These are phyloP conservation scores for Beauveria bassiana DNA, from an alignment of 2,329 filamentous ascomycete species.

Conservation along the genomic window DNA sequence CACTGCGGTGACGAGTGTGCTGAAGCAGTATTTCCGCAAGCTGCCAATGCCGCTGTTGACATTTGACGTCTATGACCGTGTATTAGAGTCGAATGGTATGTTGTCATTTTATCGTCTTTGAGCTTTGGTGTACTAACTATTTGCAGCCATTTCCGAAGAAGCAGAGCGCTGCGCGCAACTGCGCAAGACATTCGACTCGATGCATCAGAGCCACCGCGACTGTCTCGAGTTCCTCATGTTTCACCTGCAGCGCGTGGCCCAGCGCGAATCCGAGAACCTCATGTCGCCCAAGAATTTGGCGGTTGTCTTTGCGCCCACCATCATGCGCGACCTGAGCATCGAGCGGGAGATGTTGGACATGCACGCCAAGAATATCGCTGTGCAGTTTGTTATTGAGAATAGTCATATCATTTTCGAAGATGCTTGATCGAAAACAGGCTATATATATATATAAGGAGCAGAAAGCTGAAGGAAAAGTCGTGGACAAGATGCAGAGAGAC, in stretches of 20 bases:
- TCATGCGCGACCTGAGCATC: conserved; percentile 85
- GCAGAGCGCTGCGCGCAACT: conserved; percentile 64
- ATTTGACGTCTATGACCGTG: conserved; percentile 82
- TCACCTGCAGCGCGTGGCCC: conserved; percentile 81
- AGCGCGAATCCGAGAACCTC: conserved; percentile 75
- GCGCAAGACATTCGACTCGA: conserved; percentile 63
- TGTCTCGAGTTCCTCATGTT: conserved; percentile 91
- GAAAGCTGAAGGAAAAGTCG: background rate
- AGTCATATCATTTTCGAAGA: conserved; percentile 71
- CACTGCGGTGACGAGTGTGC: conserved; percentile 85
- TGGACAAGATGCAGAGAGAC: background rate
- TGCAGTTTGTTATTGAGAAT: conserved; percentile 91
- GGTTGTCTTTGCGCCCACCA: conserved; percentile 95
- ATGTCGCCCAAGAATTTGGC: conserved; percentile 97
- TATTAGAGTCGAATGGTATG: conserved; percentile 74
- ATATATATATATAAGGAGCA: background rate
- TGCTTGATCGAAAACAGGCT: conserved; percentile 12
- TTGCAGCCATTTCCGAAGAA: conserved; percentile 54
- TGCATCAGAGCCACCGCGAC: conserved; percentile 79
- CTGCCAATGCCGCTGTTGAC: conserved; percentile 84
- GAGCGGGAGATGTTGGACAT: conserved; percentile 96
- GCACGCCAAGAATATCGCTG: conserved; percentile 82
- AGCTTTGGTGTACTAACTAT: conserved; percentile 14
- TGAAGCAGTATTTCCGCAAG: conserved; percentile 97
- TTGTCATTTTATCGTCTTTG: conserved; percentile 12